Evolutionary conservation across 306 rosid genomes (phyloP).

Genomic region (Pachyrhizus erosus): DNA sequence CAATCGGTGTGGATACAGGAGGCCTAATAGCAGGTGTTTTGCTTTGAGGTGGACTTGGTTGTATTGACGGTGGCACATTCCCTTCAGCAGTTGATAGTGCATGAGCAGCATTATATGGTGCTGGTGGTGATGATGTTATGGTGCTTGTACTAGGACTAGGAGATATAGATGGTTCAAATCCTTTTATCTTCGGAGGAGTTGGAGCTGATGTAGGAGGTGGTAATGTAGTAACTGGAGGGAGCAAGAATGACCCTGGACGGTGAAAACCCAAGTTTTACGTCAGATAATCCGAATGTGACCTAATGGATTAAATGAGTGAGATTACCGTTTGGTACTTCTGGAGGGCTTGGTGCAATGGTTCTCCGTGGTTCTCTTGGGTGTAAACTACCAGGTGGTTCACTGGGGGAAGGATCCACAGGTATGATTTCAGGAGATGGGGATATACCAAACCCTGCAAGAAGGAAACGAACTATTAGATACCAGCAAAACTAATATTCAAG

Average conservation of each 20-base stretch:
- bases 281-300: conserved; percentile 25
- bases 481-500: not conserved
- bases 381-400: conserved; percentile 48
- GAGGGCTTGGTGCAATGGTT: conserved; percentile 54
- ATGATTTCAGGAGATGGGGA: conserved; percentile 63
- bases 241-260: conserved; percentile 61
- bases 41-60: conserved; percentile 46
- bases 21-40: conserved; percentile 44
- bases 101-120: conserved; percentile 48
- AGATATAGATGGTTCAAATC: conserved; percentile 55
- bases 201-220: conserved; percentile 57
- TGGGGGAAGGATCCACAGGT: conserved; percentile 53
- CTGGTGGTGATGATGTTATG: conserved; percentile 48
- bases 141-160: conserved; percentile 60
- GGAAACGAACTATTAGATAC: not conserved
- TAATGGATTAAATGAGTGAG: conserved; percentile 24
- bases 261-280: conserved; percentile 41
- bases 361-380: conserved; percentile 44
- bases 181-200: conserved; percentile 44
- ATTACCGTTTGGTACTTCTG: conserved; percentile 65
- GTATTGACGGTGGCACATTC: conserved; percentile 41
- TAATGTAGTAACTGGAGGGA: conserved; percentile 47
- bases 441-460: conserved; percentile 55
- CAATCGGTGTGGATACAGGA: conserved; percentile 49
- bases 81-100: conserved; percentile 52